Base-by-base conservation (phyloP, 2,329 filamentous ascomycete species). In the Fusarium veterinarium region DNA sequence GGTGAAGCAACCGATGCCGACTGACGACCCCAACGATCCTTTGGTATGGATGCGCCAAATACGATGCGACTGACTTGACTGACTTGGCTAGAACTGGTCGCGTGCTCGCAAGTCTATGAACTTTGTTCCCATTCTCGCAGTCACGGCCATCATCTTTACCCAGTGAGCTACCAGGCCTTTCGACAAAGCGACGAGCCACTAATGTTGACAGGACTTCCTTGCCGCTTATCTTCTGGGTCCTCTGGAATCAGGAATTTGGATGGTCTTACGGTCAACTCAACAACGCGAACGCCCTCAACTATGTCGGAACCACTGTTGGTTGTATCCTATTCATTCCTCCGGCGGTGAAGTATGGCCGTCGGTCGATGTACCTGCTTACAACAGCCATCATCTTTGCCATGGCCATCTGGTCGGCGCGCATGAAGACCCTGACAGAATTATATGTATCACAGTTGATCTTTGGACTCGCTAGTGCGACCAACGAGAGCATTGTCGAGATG, bases 401-500 rank as follows among this genome's bases (percentile, higher is more conserved):
- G 12, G 40, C 63, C 3, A 67, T 65, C 40, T 69, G 63, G 63
- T 49, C 48, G 23, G 25, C 56, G 5, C 31, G 42, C 3, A 40
- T 59, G 56, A 35, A 30, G 28, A 49, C 56, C 3, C 3, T 59
- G 33, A 11, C 48, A n/a, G 56, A 59, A 9, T 16, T 59, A 31
- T 51, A 59, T 6, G 5, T 35, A 11, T 49, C 56, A 1, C 72
- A 76, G 19, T 40, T 77, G 1, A 68, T 79, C 0, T 76, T 78
- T 55, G 82, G 82, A 0, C 56, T 83, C 11, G 80, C 80, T 3
- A 81, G 80, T 37, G 78, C 81, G 3, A 79, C 78, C 3, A 82
- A 82, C 41, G 81, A 83, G 60, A 76, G 79, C 7, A 80, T 81
- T 42, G 77, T 77, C 5, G 79, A 83, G 61, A 82, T 83, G 60